Evolutionary conservation across 257 asterid species (phyloP).

Genomic region (Gardenia jasminoides): DNA sequence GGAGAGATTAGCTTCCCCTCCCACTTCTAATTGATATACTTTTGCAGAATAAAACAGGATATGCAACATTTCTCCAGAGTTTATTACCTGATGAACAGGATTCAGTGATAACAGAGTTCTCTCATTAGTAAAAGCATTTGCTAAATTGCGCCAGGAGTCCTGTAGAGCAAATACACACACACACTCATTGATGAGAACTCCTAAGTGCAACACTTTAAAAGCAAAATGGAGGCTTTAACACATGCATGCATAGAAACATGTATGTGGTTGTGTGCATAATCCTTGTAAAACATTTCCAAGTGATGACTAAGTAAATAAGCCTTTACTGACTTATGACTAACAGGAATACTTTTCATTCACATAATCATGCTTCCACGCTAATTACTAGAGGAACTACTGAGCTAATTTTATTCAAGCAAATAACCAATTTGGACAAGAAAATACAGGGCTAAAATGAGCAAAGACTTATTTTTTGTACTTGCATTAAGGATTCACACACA

Average conservation of each 20-base stretch:
- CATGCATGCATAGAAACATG: no score
- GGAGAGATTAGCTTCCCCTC: no score
- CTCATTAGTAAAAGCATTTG: slow-evolving; percentile 76
- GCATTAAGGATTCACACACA: no score
- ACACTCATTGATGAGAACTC: neutral
- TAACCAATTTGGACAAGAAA: neutral
- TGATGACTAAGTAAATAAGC: no score
- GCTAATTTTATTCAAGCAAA: neutral
- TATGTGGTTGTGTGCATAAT: neutral
- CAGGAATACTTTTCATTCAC: neutral
- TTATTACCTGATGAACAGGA: slow-evolving; percentile 75
- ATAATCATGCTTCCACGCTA: neutral
- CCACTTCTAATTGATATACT: neutral
- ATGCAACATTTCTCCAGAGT: neutral
- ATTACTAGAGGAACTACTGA: neutral
- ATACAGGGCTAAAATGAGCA: neutral
- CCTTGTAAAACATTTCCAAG: neutral
- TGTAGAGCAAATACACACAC: slow-evolving; percentile 31
- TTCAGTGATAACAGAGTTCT: slow-evolving; percentile 59
- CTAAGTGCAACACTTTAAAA: neutral
- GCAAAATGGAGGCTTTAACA: neutral
- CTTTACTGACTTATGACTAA: no score
- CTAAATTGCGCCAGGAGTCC: slow-evolving; percentile 83
- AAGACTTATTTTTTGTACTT: neutral
- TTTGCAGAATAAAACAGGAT: neutral